Conservation (phyloP, 75 land plant species). For the Adiantum capillusveneris region DNA sequence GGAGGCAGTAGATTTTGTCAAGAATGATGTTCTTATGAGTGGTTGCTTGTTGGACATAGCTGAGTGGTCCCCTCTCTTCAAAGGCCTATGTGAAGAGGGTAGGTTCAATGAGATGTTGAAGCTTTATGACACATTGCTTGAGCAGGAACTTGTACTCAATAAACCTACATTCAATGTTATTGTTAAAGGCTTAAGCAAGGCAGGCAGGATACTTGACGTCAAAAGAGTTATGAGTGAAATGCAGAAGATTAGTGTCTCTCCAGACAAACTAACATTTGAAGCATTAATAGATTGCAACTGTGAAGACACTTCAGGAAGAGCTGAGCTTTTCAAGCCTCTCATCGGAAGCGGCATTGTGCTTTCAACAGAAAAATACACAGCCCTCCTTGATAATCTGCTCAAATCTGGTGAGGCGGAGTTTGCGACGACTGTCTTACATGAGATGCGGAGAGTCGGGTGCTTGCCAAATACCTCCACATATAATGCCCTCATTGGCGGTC, state of each 20-base stretch:
- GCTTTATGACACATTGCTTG: neutral
- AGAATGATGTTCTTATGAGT: conserved; percentile 4
- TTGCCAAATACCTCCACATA: conserved; percentile 11
- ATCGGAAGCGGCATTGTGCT: neutral
- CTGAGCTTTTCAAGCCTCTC: neutral
- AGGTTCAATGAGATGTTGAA: neutral
- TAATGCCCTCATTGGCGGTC: conserved; percentile 15
- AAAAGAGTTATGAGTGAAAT: neutral
- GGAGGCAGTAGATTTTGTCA: conserved; percentile 8
- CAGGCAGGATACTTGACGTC: conserved; percentile 12
- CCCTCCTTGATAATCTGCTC: conserved; percentile 54
- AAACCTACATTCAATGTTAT: neutral
- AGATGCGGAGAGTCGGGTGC: conserved; percentile 16
- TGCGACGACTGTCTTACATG: conserved; percentile 60
- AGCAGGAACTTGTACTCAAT: neutral
- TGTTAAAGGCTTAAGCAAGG: conserved; percentile 8
- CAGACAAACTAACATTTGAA: neutral
- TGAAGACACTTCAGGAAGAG: neutral
- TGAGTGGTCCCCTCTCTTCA: neutral
- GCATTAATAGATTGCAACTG: neutral
- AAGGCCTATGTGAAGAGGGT: neutral
- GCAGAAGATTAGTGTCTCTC: neutral
- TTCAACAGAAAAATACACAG: conserved; percentile 23
- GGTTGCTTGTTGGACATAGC: neutral
- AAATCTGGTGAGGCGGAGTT: conserved; percentile 50